Percentiles rank a stretch among this genome's conserved stretches.
phyloP scores from a whole-genome alignment of 345 rosid genomes.

The Eutrema yunnanense region DNA sequence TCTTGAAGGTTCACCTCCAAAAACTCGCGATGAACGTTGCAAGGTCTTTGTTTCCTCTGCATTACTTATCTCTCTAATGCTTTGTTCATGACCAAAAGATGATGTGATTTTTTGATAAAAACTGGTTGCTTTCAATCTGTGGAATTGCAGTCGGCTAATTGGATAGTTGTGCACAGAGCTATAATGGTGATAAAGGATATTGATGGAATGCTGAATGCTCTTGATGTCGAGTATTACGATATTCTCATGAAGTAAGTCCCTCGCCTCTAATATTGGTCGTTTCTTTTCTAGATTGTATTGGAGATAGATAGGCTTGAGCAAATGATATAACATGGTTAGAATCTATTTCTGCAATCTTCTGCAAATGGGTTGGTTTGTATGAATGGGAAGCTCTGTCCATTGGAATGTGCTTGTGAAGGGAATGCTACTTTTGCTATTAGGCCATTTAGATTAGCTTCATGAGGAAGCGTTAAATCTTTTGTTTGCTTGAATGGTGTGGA shows the following conservation, averaged over 20 bases:
- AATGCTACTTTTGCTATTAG: neutral
- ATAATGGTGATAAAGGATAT: slow-evolving; percentile 89
- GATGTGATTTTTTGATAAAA: neutral
- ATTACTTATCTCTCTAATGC: neutral
- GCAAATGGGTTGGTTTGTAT: neutral
- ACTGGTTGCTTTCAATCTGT: neutral
- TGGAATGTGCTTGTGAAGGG: neutral
- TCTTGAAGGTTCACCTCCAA: slow-evolving; percentile 87
- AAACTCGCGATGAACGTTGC: slow-evolving; percentile 83
- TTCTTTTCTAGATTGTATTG: neutral
- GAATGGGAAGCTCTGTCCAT: neutral
- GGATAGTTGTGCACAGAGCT: slow-evolving; percentile 88
- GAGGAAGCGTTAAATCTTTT: neutral
- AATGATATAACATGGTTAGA: neutral
- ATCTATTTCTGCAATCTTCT: neutral
- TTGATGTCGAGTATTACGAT: slow-evolving; percentile 92
- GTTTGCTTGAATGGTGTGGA: neutral
- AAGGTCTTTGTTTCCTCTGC: slow-evolving; percentile 44
- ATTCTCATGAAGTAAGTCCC: slow-evolving; percentile 80
- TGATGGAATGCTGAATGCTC: slow-evolving; percentile 66
- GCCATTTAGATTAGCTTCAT: neutral
- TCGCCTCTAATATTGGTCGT: neutral
- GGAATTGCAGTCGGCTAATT: slow-evolving; percentile 64
- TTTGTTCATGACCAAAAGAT: neutral
- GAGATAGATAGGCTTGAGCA: neutral